Conservation (phyloP, 768 basidiomycete genomes). For the Cystobasidium tubakii region DNA sequence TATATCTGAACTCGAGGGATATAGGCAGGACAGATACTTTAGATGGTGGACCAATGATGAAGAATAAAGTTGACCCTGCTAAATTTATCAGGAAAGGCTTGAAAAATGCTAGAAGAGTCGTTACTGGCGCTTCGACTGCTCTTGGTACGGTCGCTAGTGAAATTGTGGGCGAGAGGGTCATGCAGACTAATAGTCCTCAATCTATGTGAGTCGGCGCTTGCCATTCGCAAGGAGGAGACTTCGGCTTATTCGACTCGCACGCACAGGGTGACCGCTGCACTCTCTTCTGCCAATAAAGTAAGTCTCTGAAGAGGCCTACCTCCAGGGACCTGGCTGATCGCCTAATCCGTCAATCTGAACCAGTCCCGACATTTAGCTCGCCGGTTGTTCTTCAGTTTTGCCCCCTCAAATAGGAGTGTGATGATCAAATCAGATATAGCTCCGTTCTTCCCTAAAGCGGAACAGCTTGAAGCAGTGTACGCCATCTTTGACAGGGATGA, state of each 20-base stretch:
- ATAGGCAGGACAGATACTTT: slow-evolving; percentile 65
- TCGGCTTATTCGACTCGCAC: neutral
- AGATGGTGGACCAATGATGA: slow-evolving; percentile 51
- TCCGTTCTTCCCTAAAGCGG: slow-evolving; percentile 62
- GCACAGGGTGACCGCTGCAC: slow-evolving; percentile 66
- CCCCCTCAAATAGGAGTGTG: slow-evolving; percentile 58
- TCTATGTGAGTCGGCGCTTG: slow-evolving; percentile 35
- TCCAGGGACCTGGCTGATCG: no score
- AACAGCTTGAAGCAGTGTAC: slow-evolving; percentile 50
- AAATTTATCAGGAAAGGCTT: slow-evolving; percentile 65
- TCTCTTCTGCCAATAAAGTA: slow-evolving; percentile 68
- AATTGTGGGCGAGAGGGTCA: slow-evolving; percentile 59
- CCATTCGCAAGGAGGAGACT: neutral
- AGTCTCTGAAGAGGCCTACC: no score
- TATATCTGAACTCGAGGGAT: slow-evolving; percentile 74
- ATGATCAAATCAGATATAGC: slow-evolving; percentile 65
- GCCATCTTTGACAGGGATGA: slow-evolving; percentile 51
- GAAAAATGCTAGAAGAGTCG: slow-evolving; percentile 64
- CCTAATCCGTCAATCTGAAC: no score
- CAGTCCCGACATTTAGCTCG: slow-evolving; percentile 66
- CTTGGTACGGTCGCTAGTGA: slow-evolving; percentile 62
- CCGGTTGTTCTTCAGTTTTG: slow-evolving; percentile 78
- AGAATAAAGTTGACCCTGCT: slow-evolving; percentile 55
- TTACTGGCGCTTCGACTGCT: slow-evolving; percentile 73
- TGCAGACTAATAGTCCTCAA: slow-evolving; percentile 66